Evolutionary conservation across 2,329 filamentous ascomycete species (phyloP), one percentile per base, ranked within the genome.

Genomic region (Venturia carpophila): DNA sequence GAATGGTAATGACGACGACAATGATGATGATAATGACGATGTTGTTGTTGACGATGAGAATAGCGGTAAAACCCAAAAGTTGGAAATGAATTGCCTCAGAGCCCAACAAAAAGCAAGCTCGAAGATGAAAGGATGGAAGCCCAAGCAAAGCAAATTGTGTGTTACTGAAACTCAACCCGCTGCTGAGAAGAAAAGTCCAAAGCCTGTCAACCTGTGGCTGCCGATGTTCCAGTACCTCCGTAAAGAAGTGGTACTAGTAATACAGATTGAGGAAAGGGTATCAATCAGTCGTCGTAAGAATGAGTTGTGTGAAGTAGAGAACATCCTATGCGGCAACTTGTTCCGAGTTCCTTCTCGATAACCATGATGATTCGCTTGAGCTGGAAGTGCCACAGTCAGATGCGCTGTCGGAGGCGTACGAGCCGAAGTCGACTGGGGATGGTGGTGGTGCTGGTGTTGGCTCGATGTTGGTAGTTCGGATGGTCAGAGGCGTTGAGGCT

Each of bases 341-440:
- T 21, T 58, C 52, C 5, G 4, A 19, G n/a, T 1, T 43, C n/a
- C 39, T 64, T 30, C 63, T 43, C 13, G 21, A 5, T 27, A 55
- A 13, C 63, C 49, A 64, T 21, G 34, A 37, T 4, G 39, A 9
- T 52, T 52, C 19, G 60, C 43, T 52, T 39, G 21, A 45, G 45
- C 45, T 64, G 3, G 61, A 39, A 13, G 42, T 52, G 34, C 63
- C 66, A 24, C 19, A 60, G 10, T 60, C 64, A 1, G 64, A 65
- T 9, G 61, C 37, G 41, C 10, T 37, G 19, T 60, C 64, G 17
- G 64, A 65, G 24, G 60, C 60, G 37, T 45, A 64, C 13, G 64
- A 76, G 49, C 72, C 73, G 68, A 76, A 77, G 69, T 77, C 75
- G 67, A 77, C 73, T 13, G 75, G 75, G 9, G 75, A 75, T 34